Percentiles rank a stretch among this genome's conserved stretches.
These are phyloP conservation scores for Plectosphaerella sp. DNA, from an alignment of 2,329 filamentous ascomycete species.

Conservation along the genomic window DNA sequence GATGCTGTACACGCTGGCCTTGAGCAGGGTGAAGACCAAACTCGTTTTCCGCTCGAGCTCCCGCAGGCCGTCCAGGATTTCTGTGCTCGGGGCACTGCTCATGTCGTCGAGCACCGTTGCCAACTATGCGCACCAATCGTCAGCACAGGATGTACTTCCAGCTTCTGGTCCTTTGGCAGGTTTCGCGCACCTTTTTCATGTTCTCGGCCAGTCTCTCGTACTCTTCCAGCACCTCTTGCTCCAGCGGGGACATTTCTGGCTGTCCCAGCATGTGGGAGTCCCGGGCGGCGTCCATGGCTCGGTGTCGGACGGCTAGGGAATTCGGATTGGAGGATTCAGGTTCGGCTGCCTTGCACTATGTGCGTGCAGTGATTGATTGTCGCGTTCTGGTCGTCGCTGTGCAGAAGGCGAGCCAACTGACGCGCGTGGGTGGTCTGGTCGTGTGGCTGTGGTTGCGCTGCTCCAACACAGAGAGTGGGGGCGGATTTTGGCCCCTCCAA, in stretches of 20 bases:
- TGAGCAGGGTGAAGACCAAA: conserved; percentile 89
- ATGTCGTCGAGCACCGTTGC: conserved; percentile 58
- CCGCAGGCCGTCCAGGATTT: conserved; percentile 80
- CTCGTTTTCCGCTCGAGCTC: conserved; percentile 92
- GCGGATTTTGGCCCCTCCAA: no score
- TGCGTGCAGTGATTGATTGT: no score
- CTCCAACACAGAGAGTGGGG: no score
- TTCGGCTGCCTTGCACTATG: no score
- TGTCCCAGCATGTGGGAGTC: conserved; percentile 28
- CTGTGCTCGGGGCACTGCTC: conserved; percentile 67
- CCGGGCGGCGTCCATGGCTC: conserved; percentile 7
- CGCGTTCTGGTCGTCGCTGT: no score
- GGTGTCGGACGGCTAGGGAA: no score
- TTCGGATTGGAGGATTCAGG: no score
- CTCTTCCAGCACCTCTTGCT: conserved; percentile 93
- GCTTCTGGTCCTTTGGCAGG: background rate
- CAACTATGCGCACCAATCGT: conserved; percentile 36
- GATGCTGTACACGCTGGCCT: conserved; percentile 98
- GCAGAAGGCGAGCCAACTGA: no score
- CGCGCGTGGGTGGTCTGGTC: no score
- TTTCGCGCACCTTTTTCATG: conserved; percentile 71
- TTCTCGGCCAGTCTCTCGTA: conserved; percentile 85
- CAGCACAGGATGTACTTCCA: background rate
- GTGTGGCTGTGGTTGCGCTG: no score
- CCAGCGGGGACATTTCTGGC: conserved; percentile 68